These are phyloP conservation scores for Peterozyma xylosa DNA, from an alignment of 805 yeast genomes.

Conservation along the genomic window DNA sequence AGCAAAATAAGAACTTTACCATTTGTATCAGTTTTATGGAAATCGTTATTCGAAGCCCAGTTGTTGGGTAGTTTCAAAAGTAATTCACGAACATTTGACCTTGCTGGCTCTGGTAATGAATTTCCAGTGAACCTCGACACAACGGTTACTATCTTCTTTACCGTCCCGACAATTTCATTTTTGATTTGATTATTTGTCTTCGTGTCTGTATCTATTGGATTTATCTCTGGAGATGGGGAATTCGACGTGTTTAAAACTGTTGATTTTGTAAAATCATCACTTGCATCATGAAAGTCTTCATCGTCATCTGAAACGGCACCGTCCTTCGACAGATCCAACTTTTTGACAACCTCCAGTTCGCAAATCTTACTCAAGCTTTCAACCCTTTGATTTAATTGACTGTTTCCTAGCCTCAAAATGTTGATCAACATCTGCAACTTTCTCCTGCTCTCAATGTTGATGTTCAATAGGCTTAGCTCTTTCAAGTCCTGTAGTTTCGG, in stretches of 20 bases:
- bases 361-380: constrained; percentile 33
- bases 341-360: constrained; percentile 12
- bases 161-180: constrained; percentile 80
- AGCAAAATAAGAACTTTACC: constrained; percentile 77
- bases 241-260: constrained; percentile 3
- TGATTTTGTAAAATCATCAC: constrained; percentile 2
- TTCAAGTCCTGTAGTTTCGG: constrained; percentile 21
- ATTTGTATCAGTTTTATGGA: constrained; percentile 35
- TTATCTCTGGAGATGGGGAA: constrained; percentile 3
- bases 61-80: constrained; percentile 68
- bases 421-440: constrained; percentile 75
- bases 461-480: constrained; percentile 23
- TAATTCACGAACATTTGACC: constrained; percentile 73
- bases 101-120: constrained; percentile 69
- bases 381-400: constrained; percentile 63
- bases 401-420: constrained; percentile 72
- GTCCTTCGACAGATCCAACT: constrained; percentile 6
- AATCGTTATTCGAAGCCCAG: constrained; percentile 37
- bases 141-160: constrained; percentile 78
- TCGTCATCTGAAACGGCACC: constrained; percentile 1
- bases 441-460: constrained; percentile 59
- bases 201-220: constrained; percentile 8
- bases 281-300: constrained; percentile 9
- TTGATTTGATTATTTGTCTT: constrained; percentile 42
- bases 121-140: constrained; percentile 80